Base-by-base conservation (phyloP, 306 rosid genomes). In the Gleditsia sinensis region DNA sequence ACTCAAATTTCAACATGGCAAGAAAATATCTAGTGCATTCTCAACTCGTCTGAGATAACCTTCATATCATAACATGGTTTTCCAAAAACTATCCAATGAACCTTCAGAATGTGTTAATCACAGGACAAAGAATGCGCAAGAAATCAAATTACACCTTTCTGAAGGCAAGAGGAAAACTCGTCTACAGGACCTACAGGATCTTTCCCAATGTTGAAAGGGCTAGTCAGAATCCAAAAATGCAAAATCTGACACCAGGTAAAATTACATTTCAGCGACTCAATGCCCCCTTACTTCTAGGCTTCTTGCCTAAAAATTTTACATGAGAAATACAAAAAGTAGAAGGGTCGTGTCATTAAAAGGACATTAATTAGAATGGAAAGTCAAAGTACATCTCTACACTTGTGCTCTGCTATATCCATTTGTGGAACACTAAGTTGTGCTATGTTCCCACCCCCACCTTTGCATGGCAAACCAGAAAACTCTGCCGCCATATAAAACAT, bases 371-470 rank as follows among this genome's bases (percentile, higher is more conserved):
- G 66, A 58, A 72, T 30, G 61, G 8, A n/a, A 60, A 34, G 49
- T 36, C 37, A 53, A 75, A 63, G 36, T 33, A 50, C 58, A 74
- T 25, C 79, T 73, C 64, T 67, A 37, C 50, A 60, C 39, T 67
- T 75, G 10, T 23, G 45, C 45, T 67, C 48, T 66, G 36, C 68
- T 60, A 48, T 61, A 49, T 71, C 77, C 50, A 21, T 73, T 24
- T 27, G 20, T 56, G 57, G 54, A 83, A 80, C 71, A 72, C 76
- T 28, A 17, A 24, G 25, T 19, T 69, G 69, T 56, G 68, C 72
- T 57, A 77, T 19, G 61, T 66, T 67, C 13, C 81, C 53, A 62
- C 68, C 45, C 57, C 67, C 62, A 76, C 80, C 76, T 84, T 74
- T 55, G 66, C 67, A 57, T 33, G 68, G 72, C 54, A 77, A 11